Percentiles rank a stretch among this genome's conserved stretches.
These are phyloP conservation scores for Plantago elongata DNA, from an alignment of 257 asterid species.

Conservation along the genomic window DNA sequence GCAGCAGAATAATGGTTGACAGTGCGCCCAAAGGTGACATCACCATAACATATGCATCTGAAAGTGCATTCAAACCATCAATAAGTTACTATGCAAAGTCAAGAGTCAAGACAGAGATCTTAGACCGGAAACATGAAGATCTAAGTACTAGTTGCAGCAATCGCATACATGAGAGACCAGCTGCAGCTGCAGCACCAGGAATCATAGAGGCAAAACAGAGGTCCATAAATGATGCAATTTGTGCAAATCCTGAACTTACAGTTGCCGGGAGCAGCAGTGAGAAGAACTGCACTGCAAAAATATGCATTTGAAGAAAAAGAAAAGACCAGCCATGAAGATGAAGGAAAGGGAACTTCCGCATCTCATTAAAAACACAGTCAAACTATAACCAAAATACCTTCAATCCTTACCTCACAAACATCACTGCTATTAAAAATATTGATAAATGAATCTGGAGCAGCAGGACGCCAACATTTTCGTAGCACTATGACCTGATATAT, in stretches of 20 bases:
- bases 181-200: constrained; percentile 46
- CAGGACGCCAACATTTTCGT: constrained; percentile 18
- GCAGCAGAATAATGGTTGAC: constrained; percentile 38
- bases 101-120: background rate
- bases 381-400: constrained; percentile 4
- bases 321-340: background rate
- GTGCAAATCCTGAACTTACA: constrained; percentile 39
- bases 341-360: constrained; percentile 7
- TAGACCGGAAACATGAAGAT: background rate
- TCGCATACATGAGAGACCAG: constrained; percentile 46
- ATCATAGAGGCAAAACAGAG: constrained; percentile 41
- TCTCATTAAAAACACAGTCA: background rate
- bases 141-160: constrained; percentile 6
- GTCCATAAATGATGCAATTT: constrained; percentile 44
- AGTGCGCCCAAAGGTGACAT: constrained; percentile 48
- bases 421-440: constrained; percentile 25
- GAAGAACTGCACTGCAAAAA: constrained; percentile 31
- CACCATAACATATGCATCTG: constrained; percentile 49
- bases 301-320: background rate
- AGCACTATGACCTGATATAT: constrained; percentile 32
- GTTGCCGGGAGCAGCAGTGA: constrained; percentile 42
- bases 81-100: background rate
- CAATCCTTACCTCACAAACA: constrained; percentile 32
- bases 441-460: constrained; percentile 28
- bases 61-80: background rate